Percentiles rank a stretch among this genome's conserved stretches.
phyloP scores from a whole-genome alignment of 768 basidiomycete species.

The Lepiota brunneoincarnata region DNA sequence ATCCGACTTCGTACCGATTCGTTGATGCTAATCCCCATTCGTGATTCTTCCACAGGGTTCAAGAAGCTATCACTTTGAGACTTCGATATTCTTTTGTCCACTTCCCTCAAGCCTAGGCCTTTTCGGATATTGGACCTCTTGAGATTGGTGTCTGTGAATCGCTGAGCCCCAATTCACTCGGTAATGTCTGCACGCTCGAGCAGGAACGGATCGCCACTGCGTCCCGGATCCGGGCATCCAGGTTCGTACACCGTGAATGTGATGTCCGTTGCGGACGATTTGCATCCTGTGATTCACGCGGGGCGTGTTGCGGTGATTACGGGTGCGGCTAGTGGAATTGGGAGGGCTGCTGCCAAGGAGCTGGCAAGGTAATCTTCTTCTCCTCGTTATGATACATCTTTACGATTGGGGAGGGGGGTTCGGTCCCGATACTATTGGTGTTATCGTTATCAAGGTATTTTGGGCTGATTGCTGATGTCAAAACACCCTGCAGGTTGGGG shows the following conservation, averaged over 20 bases:
- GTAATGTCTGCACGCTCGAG: conserved; percentile 1
- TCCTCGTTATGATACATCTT: conserved; percentile 16
- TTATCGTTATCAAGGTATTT: not conserved
- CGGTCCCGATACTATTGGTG: too few species aligned
- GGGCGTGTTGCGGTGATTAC: conserved; percentile 79
- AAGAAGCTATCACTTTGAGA: too few species aligned
- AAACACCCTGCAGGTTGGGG: conserved; percentile 43
- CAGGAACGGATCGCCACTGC: conserved; percentile 47
- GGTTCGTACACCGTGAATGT: conserved; percentile 47
- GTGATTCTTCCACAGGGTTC: too few species aligned
- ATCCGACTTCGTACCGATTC: too few species aligned
- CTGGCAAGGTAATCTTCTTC: conserved; percentile 61
- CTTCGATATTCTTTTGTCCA: too few species aligned
- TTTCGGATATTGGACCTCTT: too few species aligned
- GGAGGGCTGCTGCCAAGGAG: conserved; percentile 68
- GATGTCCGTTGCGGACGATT: conserved; percentile 47
- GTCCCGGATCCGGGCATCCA: conserved; percentile 41
- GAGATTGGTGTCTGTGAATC: too few species aligned
- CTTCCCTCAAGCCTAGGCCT: too few species aligned
- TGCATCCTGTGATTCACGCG: conserved; percentile 52
- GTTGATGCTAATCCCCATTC: too few species aligned
- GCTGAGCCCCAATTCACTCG: too few species aligned
- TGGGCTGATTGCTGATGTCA: not conserved
- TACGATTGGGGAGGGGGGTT: too few species aligned
- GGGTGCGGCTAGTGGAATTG: conserved; percentile 85